Evolutionary conservation across 768 basidiomycete species (phyloP).

Genomic region (Pulveroboletus sp.): DNA sequence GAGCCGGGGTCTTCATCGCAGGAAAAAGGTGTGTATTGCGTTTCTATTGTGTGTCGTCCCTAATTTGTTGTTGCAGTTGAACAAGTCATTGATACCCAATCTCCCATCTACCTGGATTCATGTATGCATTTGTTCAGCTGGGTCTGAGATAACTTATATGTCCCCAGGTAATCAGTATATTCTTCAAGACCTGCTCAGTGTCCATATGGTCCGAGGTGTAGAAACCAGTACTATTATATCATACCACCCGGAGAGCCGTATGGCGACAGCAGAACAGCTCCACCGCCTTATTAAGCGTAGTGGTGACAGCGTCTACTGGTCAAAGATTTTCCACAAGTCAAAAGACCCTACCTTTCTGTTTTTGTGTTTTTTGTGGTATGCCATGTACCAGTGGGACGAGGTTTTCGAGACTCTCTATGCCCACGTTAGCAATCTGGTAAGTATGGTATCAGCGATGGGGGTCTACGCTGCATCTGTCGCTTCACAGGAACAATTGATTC

Average conservation of each 20-base stretch:
- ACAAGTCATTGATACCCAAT: conserved; percentile 48
- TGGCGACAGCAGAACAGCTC: conserved; percentile 22
- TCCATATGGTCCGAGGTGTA: conserved; percentile 45
- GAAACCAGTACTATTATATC: conserved; percentile 24
- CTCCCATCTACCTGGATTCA: conserved; percentile 35
- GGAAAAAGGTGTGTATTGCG: conserved; percentile 6
- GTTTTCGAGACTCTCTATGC: conserved; percentile 46
- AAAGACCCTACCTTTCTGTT: conserved; percentile 54
- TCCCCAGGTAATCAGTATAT: conserved; percentile 19
- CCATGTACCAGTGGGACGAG: conserved; percentile 61
- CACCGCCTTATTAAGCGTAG: conserved; percentile 28
- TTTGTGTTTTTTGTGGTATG: conserved; percentile 53
- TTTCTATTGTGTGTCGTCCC: not conserved
- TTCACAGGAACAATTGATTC: conserved; percentile 42
- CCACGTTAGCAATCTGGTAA: conserved; percentile 48
- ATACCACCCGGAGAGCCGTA: conserved; percentile 25
- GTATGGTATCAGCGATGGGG: conserved; percentile 4
- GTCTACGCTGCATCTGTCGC: not conserved
- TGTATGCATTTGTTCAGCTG: conserved; percentile 24
- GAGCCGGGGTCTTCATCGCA: not conserved
- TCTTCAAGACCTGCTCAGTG: conserved; percentile 44
- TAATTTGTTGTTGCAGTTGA: conserved; percentile 10
- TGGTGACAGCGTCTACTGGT: conserved; percentile 32
- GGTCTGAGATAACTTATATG: not conserved
- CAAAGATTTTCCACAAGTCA: conserved; percentile 19